phyloP scores from a whole-genome alignment of 176 grass and related monocot species.

The Eleusine coracana region DNA sequence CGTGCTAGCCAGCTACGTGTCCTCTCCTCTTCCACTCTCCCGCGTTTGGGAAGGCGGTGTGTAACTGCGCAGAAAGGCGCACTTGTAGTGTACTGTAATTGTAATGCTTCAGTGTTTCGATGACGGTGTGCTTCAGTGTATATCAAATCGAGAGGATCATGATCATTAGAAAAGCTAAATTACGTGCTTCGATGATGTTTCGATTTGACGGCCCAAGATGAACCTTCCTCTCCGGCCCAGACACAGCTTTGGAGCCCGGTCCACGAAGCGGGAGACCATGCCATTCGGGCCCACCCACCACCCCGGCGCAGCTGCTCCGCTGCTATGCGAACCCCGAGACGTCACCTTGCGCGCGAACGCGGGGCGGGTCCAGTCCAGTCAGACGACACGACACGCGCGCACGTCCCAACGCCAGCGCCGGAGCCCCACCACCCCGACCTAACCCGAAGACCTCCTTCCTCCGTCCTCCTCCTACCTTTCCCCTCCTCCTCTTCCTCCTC shows the following conservation, averaged over 20 bases:
- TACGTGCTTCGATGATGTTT: background rate
- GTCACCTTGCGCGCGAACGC: background rate
- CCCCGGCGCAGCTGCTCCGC: background rate
- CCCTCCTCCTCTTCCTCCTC: background rate
- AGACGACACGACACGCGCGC: conserved; percentile 38
- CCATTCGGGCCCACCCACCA: background rate
- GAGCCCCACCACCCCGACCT: conserved; percentile 30
- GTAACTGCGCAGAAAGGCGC: background rate
- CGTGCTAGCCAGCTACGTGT: background rate
- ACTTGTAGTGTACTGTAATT: background rate
- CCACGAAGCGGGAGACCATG: background rate
- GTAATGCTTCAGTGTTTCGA: background rate
- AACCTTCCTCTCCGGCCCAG: background rate
- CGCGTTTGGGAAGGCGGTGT: background rate
- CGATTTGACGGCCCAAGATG: background rate
- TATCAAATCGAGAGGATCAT: too few relatives aligned
- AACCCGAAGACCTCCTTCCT: conserved; percentile 31
- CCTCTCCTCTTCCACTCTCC: background rate
- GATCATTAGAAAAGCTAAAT: too few relatives aligned
- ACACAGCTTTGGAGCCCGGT: background rate
- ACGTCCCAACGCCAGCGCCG: conserved; percentile 39
- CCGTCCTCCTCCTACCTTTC: background rate
- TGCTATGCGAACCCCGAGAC: conserved; percentile 28
- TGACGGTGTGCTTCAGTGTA: too few relatives aligned
- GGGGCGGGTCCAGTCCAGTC: background rate